These are phyloP conservation scores for Pythium inflatum DNA, from an alignment of 352 stramenopile species.

Conservation along the genomic window DNA sequence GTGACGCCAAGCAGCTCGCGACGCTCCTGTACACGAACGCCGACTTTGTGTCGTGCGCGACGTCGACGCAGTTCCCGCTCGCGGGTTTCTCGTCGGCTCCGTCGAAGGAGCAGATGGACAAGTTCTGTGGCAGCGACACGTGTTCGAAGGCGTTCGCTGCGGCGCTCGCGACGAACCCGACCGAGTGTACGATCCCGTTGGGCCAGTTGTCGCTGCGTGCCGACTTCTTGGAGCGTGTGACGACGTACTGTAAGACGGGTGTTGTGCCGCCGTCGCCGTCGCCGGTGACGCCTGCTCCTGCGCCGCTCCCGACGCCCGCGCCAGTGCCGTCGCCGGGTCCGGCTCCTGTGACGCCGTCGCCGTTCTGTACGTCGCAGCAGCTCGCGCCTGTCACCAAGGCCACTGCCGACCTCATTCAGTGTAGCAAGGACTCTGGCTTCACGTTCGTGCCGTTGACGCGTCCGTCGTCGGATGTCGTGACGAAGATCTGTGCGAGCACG, in stretches of 20 bases:
- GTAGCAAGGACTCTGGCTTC: constrained; percentile 16
- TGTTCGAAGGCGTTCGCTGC: constrained; percentile 15
- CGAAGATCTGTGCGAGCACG: constrained; percentile 34
- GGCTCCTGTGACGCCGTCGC: background rate
- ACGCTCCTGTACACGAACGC: constrained; percentile 14
- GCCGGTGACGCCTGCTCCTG: background rate
- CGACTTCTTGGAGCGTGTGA: constrained; percentile 21
- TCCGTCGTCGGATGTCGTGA: constrained; percentile 20
- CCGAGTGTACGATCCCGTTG: constrained; percentile 24
- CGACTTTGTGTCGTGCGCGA: constrained; percentile 7
- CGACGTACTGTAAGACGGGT: constrained; percentile 19
- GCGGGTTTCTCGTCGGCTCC: background rate
- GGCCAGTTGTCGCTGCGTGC: constrained; percentile 16
- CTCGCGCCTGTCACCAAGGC: constrained; percentile 14
- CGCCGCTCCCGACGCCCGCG: constrained; percentile 16
- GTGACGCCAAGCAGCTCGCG: constrained; percentile 4
- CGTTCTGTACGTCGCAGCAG: constrained; percentile 5
- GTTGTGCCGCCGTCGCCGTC: constrained; percentile 6
- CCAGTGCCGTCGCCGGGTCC: constrained; percentile 15
- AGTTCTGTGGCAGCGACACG: constrained; percentile 15
- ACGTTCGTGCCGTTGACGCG: constrained; percentile 30
- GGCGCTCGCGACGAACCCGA: background rate
- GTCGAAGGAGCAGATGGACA: constrained; percentile 18
- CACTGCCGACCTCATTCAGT: constrained; percentile 13
- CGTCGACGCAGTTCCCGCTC: constrained; percentile 7